Conservation (phyloP, 139 green algal genomes). For the Astrephomene gubernaculifera region DNA sequence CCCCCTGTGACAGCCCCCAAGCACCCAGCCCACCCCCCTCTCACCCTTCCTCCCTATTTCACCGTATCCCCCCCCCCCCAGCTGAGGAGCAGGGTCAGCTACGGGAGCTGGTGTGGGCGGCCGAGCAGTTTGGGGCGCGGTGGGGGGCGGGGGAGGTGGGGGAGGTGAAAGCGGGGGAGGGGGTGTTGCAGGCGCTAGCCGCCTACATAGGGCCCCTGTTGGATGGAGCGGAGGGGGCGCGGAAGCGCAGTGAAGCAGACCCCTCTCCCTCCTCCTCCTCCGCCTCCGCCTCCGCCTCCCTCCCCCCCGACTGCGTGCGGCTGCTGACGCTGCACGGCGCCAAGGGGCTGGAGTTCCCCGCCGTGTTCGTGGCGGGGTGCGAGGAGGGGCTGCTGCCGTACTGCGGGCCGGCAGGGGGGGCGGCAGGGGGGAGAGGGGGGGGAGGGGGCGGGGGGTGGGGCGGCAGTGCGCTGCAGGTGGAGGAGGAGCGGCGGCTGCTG, state of each 20-base stretch:
- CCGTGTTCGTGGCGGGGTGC: constrained; percentile 19
- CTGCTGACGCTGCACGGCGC: constrained; percentile 36
- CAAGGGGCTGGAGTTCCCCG: constrained; percentile 34
- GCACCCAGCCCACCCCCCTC: too few relatives aligned
- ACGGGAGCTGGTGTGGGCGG: neutral
- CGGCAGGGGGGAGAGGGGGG: too few relatives aligned
- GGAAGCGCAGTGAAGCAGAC: neutral
- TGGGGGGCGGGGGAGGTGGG: too few relatives aligned
- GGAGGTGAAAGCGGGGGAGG: neutral
- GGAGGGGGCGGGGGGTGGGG: too few relatives aligned
- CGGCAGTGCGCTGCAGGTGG: neutral
- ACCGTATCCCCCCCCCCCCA: neutral
- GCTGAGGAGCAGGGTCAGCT: constrained; percentile 5
- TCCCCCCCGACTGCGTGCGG: neutral
- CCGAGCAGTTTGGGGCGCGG: too few relatives aligned
- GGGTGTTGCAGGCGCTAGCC: neutral
- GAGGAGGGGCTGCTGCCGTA: constrained; percentile 37
- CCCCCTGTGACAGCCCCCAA: too few relatives aligned
- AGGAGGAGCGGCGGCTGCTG: constrained; percentile 34
- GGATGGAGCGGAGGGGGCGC: neutral
- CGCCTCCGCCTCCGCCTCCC: neutral
- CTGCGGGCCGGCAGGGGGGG: neutral
- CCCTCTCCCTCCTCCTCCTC: neutral
- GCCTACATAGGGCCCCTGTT: neutral
- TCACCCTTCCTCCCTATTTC: too few relatives aligned